Percentiles rank a stretch among this genome's conserved stretches.
Evolutionary conservation across 257 asterid species (phyloP).

Genomic region (Paulownia fortunei): DNA sequence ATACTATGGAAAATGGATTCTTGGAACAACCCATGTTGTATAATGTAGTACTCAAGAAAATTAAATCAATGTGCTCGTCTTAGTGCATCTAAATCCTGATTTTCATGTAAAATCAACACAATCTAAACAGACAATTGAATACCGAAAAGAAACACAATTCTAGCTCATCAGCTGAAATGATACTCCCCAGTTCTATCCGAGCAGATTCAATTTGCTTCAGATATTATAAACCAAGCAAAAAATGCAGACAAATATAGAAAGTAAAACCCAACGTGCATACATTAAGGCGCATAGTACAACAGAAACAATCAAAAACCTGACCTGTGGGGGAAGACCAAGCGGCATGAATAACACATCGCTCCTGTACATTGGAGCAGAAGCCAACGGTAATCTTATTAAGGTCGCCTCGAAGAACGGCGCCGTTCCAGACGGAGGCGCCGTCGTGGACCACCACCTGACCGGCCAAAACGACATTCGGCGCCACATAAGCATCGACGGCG

Average conservation of each 20-base stretch:
- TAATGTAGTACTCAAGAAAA: not conserved
- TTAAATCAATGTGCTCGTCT: not conserved
- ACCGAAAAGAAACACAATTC: not conserved
- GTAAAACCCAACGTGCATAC: not conserved
- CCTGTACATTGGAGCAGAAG: conserved; percentile 81
- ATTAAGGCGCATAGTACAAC: not conserved
- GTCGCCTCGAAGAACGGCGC: conserved; percentile 85
- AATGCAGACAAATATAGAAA: not conserved
- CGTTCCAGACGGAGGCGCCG: conserved; percentile 92
- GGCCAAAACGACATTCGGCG: conserved; percentile 89
- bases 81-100: conserved; percentile 13
- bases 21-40: not conserved
- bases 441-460: conserved; percentile 93
- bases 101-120: not conserved
- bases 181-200: not conserved
- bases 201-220: not conserved
- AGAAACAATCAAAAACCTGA: not conserved
- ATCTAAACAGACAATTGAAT: not conserved
- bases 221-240: not conserved
- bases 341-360: conserved; percentile 76
- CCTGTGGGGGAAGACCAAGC: conserved; percentile 93
- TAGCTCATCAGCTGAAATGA: not conserved
- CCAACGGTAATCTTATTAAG: conserved; percentile 84
- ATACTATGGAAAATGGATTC: not conserved
- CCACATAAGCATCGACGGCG: conserved; percentile 95